phyloP scores from a whole-genome alignment of 306 rosid species.

The Dalbergia cochinchinensis region DNA sequence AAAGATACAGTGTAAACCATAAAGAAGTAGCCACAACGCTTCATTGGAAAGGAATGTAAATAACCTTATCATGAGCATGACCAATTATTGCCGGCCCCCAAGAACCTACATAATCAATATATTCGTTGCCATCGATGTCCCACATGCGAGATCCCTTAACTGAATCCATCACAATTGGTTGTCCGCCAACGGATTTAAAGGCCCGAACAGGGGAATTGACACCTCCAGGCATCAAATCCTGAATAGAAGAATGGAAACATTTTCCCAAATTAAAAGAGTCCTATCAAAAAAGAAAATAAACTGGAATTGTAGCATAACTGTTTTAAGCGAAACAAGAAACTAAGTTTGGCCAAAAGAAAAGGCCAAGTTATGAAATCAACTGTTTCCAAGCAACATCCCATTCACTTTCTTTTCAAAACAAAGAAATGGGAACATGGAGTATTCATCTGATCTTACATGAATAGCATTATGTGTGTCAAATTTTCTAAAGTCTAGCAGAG shows the following conservation, averaged over 20 bases:
- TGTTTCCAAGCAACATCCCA: background rate
- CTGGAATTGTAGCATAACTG: background rate
- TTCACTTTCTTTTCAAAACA: background rate
- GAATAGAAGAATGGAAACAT: background rate
- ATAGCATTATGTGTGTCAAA: background rate
- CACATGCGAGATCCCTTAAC: conserved; percentile 91
- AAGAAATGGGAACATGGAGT: no score
- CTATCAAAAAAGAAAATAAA: background rate
- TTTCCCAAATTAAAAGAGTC: background rate
- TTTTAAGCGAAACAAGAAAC: background rate
- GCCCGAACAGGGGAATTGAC: conserved; percentile 98
- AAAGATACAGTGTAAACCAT: conserved; percentile 4
- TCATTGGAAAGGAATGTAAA: conserved; percentile 39
- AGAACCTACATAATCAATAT: conserved; percentile 82
- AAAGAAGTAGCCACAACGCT: background rate
- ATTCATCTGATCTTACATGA: no score
- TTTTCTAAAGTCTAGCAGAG: background rate
- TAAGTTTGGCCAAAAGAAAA: background rate
- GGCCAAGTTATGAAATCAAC: background rate
- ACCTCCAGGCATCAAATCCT: conserved; percentile 96
- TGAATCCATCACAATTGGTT: conserved; percentile 84
- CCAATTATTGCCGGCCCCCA: conserved; percentile 99
- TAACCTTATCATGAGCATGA: conserved; percentile 91
- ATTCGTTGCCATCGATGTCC: conserved; percentile 94
- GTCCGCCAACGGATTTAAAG: conserved; percentile 95